Conservation (phyloP, 2,329 filamentous ascomycete genomes). For the Xylariaceae sp. region DNA sequence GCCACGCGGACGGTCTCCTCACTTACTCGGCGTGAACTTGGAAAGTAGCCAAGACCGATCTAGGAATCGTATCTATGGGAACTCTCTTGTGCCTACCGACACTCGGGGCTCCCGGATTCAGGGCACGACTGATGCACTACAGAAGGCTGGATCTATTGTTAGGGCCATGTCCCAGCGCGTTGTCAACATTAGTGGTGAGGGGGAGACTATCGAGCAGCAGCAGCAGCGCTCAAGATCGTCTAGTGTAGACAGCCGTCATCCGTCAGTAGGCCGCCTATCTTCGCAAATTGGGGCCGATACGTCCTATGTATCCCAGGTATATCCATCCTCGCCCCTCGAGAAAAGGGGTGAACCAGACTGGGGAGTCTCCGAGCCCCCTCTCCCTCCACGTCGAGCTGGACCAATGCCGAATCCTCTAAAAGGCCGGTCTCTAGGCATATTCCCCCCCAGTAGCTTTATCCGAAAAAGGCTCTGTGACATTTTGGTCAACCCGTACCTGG, state of each 20-base stretch:
- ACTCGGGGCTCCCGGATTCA: slow-evolving; percentile 57
- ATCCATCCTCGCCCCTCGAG: slow-evolving; percentile 42
- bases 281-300: slow-evolving; percentile 44
- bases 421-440: slow-evolving; percentile 81
- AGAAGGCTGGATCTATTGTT: slow-evolving; percentile 69
- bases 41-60: slow-evolving; percentile 54
- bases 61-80: slow-evolving; percentile 55
- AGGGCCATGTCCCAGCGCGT: slow-evolving; percentile 93
- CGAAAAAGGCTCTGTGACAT: slow-evolving; percentile 74
- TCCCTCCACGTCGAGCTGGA: slow-evolving; percentile 33
- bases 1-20: slow-evolving; percentile 41
- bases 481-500: slow-evolving; percentile 79
- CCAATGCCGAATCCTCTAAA: slow-evolving; percentile 70
- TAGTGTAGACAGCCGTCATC: slow-evolving; percentile 48
- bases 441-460: slow-evolving; percentile 71
- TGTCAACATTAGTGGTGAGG: slow-evolving; percentile 93
- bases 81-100: slow-evolving; percentile 50
- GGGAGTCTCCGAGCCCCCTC: slow-evolving; percentile 29
- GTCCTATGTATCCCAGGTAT: slow-evolving; percentile 49
- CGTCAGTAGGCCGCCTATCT: slow-evolving; percentile 41
- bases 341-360: slow-evolving; percentile 40
- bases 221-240: slow-evolving; percentile 56
- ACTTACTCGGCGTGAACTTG: slow-evolving; percentile 52
- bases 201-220: slow-evolving; percentile 73
- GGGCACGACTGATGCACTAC: slow-evolving; percentile 60